Conservation (phyloP, 768 basidiomycete genomes). For the Panus rudis region DNA sequence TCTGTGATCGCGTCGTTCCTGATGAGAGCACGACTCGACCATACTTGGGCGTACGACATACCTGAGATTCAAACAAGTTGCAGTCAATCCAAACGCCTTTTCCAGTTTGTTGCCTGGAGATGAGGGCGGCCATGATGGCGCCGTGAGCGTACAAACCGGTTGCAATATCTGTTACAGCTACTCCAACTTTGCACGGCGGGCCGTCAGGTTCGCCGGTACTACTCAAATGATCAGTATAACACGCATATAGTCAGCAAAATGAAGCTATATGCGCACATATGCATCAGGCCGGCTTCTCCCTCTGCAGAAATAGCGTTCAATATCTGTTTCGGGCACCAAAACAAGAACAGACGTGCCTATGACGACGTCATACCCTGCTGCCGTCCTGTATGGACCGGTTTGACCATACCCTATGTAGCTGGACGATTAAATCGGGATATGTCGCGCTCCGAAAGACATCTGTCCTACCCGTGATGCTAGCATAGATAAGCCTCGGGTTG, state of each 20-base stretch:
- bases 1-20: conserved; percentile 33
- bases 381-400: conserved; percentile 78
- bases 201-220: conserved; percentile 88
- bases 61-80: conserved; percentile 89
- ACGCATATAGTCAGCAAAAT: background rate
- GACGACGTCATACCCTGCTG: conserved; percentile 82
- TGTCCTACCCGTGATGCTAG: conserved; percentile 74
- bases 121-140: conserved; percentile 84
- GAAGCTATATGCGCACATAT: conserved; percentile 71
- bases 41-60: conserved; percentile 25
- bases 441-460: background rate
- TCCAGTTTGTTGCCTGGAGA: conserved; percentile 79
- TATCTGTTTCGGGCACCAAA: too few relatives aligned
- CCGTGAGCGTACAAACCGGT: conserved; percentile 89
- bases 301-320: conserved; percentile 32
- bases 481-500: conserved; percentile 79
- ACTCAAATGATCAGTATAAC: background rate
- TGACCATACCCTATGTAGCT: conserved; percentile 63
- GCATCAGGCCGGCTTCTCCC: conserved; percentile 91
- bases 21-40: background rate
- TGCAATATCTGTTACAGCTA: conserved; percentile 85
- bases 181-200: conserved; percentile 89
- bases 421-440: background rate
- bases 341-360: conserved; percentile 13
- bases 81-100: conserved; percentile 89